A percentile compares a stretch with the other conserved stretches of the same genome.
Evolutionary conservation across 108 stramenopile genomes (phyloP).

Genomic region (Cyclotella choctawhatcheeana): DNA sequence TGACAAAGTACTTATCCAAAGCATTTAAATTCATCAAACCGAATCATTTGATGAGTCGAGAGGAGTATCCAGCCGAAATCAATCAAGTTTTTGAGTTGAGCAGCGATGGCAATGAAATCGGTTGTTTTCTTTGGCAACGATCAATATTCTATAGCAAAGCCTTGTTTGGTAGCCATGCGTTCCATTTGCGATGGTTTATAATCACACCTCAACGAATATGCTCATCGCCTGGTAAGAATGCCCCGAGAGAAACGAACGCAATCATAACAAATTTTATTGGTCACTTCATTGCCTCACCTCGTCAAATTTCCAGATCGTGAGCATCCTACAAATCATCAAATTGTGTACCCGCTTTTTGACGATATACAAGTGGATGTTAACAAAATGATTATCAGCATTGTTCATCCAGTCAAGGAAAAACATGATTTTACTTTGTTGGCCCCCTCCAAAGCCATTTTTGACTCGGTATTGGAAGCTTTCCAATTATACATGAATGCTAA

Average conservation of each 20-base stretch:
- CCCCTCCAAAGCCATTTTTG: conserved; percentile 58
- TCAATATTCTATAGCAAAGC: conserved; percentile 74
- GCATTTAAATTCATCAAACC: conserved; percentile 14
- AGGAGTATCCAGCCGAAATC: conserved; percentile 23
- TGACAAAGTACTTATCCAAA: conserved; percentile 2
- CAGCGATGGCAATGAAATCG: conserved; percentile 26
- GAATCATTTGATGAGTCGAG: conserved; percentile 10
- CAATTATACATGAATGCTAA: conserved; percentile 40
- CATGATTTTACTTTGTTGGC: conserved; percentile 67
- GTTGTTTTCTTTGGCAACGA: conserved; percentile 71
- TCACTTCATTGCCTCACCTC: too few relatives aligned
- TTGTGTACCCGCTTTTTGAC: conserved; percentile 62
- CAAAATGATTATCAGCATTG: conserved; percentile 62
- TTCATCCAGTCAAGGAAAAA: conserved; percentile 48
- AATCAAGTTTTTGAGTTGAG: conserved; percentile 35
- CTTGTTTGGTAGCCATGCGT: conserved; percentile 58
- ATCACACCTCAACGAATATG: conserved; percentile 54
- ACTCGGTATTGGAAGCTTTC: conserved; percentile 54
- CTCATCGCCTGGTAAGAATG: too few relatives aligned
- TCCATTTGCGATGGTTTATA: conserved; percentile 76
- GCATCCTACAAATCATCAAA: conserved; percentile 47
- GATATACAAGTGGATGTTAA: conserved; percentile 64
- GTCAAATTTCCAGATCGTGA: conserved; percentile 59
- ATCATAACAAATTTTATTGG: too few relatives aligned
- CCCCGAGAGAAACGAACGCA: too few relatives aligned